Conservation (phyloP, 306 rosid genomes). For the Dalbergia cultrata region DNA sequence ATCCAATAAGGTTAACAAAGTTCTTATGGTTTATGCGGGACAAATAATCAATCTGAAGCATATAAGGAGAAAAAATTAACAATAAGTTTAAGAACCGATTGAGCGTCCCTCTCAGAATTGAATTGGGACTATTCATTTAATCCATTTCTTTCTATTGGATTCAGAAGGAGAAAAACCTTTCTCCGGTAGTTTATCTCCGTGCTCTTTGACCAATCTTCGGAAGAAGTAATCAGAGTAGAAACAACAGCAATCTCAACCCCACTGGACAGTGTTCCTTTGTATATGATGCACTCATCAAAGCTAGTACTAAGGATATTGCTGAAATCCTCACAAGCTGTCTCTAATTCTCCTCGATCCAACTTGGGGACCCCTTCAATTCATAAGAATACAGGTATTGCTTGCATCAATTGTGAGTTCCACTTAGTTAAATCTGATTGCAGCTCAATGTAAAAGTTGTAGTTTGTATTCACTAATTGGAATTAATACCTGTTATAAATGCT, state of each 20-base stretch:
- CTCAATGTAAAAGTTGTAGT: background rate
- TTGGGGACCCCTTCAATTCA: slow-evolving; percentile 86
- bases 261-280: slow-evolving; percentile 91
- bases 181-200: slow-evolving; percentile 71
- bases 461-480: slow-evolving; percentile 3
- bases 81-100: background rate
- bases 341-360: slow-evolving; percentile 79
- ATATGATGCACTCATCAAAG: slow-evolving; percentile 58
- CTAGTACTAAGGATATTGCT: slow-evolving; percentile 74
- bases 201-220: slow-evolving; percentile 79
- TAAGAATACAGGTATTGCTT: background rate
- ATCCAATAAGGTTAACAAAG: slow-evolving; percentile 90
- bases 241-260: slow-evolving; percentile 97
- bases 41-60: slow-evolving; percentile 73
- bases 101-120: slow-evolving; percentile 3
- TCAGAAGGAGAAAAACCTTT: slow-evolving; percentile 61
- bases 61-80: slow-evolving; percentile 37
- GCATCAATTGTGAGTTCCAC: slow-evolving; percentile 12
- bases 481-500: slow-evolving; percentile 90
- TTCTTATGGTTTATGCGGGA: slow-evolving; percentile 94
- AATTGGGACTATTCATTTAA: background rate
- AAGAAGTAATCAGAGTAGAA: slow-evolving; percentile 60
- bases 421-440: background rate
- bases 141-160: slow-evolving; percentile 16
- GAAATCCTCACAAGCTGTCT: slow-evolving; percentile 95